A percentile compares a stretch with the other conserved stretches of the same genome.
Evolutionary conservation across 176 grass and related monocot species (phyloP).

Genomic region (Typha latifolia): DNA sequence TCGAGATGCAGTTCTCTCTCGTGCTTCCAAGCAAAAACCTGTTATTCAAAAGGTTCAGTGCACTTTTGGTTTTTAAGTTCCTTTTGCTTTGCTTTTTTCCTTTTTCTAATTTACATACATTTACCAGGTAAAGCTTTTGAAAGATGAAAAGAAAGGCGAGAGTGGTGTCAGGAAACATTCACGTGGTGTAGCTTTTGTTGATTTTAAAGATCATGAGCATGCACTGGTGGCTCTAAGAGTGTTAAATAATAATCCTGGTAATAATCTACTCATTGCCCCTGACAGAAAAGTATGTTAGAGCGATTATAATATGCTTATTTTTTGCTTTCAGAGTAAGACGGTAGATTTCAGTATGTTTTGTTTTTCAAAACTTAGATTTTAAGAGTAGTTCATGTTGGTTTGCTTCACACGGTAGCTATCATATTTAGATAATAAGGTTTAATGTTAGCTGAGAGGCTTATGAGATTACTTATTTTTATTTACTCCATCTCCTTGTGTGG

Average conservation of each 20-base stretch:
- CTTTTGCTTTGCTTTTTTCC: not conserved
- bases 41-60: conserved; percentile 64
- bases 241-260: conserved; percentile 99
- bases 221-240: conserved; percentile 88
- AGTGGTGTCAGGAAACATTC: conserved; percentile 66
- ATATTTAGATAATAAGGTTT: too few species aligned
- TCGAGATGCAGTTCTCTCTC: conserved; percentile 73
- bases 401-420: too few species aligned
- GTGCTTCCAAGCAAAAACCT: conserved; percentile 77
- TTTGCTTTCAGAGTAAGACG: too few species aligned
- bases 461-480: too few species aligned
- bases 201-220: conserved; percentile 95
- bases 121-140: conserved; percentile 79
- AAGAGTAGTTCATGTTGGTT: too few species aligned
- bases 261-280: conserved; percentile 5
- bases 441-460: too few species aligned
- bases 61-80: not conserved
- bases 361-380: too few species aligned
- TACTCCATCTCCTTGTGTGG: too few species aligned
- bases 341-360: too few species aligned
- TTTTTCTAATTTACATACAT: conserved; percentile 4
- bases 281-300: not conserved
- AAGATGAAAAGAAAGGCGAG: conserved; percentile 67
- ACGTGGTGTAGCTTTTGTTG: conserved; percentile 80
- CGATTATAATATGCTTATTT: too few species aligned